Base-by-base conservation (phyloP, 179 eudicot species). In the Silene vulgaris region DNA sequence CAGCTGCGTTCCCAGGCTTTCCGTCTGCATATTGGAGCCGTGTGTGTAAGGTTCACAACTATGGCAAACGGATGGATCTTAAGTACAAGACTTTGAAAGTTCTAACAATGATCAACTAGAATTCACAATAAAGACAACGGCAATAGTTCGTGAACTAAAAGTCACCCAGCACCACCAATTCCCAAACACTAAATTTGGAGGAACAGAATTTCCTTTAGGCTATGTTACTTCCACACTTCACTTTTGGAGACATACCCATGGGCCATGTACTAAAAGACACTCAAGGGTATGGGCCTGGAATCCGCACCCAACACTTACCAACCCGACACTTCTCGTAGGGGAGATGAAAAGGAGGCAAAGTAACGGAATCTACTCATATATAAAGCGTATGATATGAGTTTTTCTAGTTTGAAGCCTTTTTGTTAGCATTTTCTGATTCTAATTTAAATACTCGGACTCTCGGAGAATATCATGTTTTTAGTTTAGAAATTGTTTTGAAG, bases 1-100 rank as follows among this genome's bases (percentile, higher is more conserved):
- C 90, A 80, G 92, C 82, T 76, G 85, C 81, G 81, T 83, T 86
- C 69, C 91, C 87, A 59, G 89, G 76, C 74, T 80, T 91, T 71
- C 85, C 90, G 80, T 90, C 97, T 91, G 85, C 76, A 86, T 48
- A 56, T 57, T 56, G 43, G 28, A 30, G 3, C 60, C 19, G 61
- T 40, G 29, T 12, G 17, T 52, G 68, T 40, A 14, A 77, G 74
- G 69, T 64, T 8, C 50, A 71, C 68, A 66, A 64, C 74, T 73
- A 75, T 20, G 28, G 32, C 37, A 37, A 8, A 14, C 28, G 21
- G 30, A 14, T 50, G 43, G 30, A 14, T 71, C 14, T 54, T 14
- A 48, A 1, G 40, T 28, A 43, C 17, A 11, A 28, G 14, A 13
- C 68, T 61, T 50, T 32, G 26, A 64, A 43, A 72, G 20, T 0